Conservation (phyloP, 202 grass and related monocot species). For the Brachypodium distachyon region DNA sequence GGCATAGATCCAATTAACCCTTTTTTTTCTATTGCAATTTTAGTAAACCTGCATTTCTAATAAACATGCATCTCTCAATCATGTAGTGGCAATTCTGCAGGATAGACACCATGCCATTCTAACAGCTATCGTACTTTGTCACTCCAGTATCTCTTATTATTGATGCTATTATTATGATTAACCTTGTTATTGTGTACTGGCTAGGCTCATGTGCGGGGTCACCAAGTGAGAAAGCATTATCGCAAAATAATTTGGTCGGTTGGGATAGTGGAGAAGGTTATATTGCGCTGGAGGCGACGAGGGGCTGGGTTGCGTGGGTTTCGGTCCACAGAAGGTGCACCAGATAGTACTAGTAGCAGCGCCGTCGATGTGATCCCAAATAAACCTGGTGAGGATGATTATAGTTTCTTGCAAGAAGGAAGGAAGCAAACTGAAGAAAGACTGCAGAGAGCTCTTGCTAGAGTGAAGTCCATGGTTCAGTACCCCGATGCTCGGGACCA, state of each 20-base stretch:
- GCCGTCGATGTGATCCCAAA: conserved; percentile 22
- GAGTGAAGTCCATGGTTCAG: conserved; percentile 97
- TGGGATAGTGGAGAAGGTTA: conserved; percentile 91
- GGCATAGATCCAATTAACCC: too few relatives aligned
- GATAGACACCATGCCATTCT: background rate
- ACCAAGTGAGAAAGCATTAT: conserved; percentile 92
- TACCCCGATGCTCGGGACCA: conserved; percentile 98
- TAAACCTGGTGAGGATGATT: conserved; percentile 49
- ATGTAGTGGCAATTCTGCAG: too few relatives aligned
- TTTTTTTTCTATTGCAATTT: too few relatives aligned
- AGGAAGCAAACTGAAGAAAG: conserved; percentile 81
- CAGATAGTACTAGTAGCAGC: conserved; percentile 25
- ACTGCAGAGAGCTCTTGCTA: conserved; percentile 90
- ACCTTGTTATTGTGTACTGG: conserved; percentile 10
- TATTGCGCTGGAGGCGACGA: conserved; percentile 85
- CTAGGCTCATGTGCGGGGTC: conserved; percentile 92
- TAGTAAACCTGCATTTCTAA: too few relatives aligned
- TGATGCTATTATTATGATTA: background rate
- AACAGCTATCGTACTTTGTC: background rate
- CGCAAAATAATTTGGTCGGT: conserved; percentile 85
- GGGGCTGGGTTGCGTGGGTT: conserved; percentile 75
- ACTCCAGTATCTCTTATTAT: background rate
- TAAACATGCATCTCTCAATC: too few relatives aligned
- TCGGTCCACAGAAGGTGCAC: conserved; percentile 34
- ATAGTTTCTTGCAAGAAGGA: conserved; percentile 80